Evolutionary conservation across 495 filamentous ascomycete genomes (phyloP), one percentile per base, ranked within the genome.

Genomic region (Talaromyces thailandensis): DNA sequence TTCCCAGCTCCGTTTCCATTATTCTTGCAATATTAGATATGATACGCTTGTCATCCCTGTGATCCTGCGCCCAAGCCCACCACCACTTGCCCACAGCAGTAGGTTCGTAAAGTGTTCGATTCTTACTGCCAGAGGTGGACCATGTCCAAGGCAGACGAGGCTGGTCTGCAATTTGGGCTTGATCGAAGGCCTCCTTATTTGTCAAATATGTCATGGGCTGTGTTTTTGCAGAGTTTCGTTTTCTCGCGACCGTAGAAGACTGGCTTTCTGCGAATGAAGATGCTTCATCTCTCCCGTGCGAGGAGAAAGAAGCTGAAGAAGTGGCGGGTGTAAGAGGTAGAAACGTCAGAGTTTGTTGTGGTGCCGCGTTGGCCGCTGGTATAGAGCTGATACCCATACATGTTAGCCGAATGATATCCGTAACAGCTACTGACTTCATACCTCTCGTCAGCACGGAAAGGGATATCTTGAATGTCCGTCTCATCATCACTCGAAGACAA

Each of bases 31-130:
- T 40, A 43, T 59, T 37, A 14, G 29, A 43, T 18, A 25, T 21
- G 7, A 40, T 14, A 8, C 16, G 14, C 29, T 7, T 12, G 21
- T 29, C 37, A 6, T 37, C 56, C 21, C 23, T 14, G 25, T 43
- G 9, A 6, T 59, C 56, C 16, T 40, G 56, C 3, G 35, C 32
- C 32, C 56, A 40, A 7, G n/a, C 16, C n/a, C 12, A 59, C 32
- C 56, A 59, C 56, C 56, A 59, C 24, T 59, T 59, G 18, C 31
- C 31, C 16, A 24, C 32, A 23, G 56, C 32, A 16, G 56, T 59
- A 8, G 56, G 56, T 16, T 59, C 24, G 9, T 59, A 59, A 8
- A 31, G 31, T 6, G n/a, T n/a, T 6, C 24, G 24, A 21, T 7
- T 40, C 32, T 59, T 59, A 35, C 31, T 35, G 24, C 32, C 56